Base-by-base conservation (phyloP, 352 stramenopile genomes). In the Phytophthora meadii region DNA sequence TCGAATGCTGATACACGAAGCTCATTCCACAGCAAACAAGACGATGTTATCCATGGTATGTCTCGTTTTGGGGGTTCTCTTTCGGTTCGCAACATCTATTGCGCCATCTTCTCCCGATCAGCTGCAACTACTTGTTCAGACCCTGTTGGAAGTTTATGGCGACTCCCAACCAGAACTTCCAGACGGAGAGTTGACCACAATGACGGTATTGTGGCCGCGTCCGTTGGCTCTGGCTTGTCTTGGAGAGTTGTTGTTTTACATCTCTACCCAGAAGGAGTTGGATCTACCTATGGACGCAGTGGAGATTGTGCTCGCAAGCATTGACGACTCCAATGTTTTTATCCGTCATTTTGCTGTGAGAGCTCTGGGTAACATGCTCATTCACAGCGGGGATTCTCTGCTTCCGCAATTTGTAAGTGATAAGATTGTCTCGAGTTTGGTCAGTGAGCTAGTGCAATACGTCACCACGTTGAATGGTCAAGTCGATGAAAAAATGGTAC, bases 241-340 rank as follows among this genome's bases (percentile, higher is more conserved):
- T 1, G 87, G 87, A 6, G 85, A 94, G 55, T 59, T 94, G 17
- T 49, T 92, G 0, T 92, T 93, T 55, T 93, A 93, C 54, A 80
- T 87, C 10, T 78, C 82, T 8, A 88, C 85, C 0, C 82, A 91
- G 48, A 72, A 84, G 22, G 67, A 82, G 14, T 77, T 61, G 58
- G 51, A 75, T 22, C 45, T 89, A 22, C 71, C 78, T 2, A 56
- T 65, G 25, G 55, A 65, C 1, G 71, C 70, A 1, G 44, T 87
- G 12, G 40, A 70, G 0, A 62, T 65, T 45, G 52, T 93, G 14
- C 50, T 92, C 2, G 27, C 51, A 1, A 56, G 59, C 19, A 50
- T 95, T 7, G 70, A 83, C 10, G 74, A 81, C 45, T 17, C 59
- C 0, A 72, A 93, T 49, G 6, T 75, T 17, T 42, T 76, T 14